Evolutionary conservation across 805 yeast species (phyloP).

Genomic region (Saturnispora quitensis): DNA sequence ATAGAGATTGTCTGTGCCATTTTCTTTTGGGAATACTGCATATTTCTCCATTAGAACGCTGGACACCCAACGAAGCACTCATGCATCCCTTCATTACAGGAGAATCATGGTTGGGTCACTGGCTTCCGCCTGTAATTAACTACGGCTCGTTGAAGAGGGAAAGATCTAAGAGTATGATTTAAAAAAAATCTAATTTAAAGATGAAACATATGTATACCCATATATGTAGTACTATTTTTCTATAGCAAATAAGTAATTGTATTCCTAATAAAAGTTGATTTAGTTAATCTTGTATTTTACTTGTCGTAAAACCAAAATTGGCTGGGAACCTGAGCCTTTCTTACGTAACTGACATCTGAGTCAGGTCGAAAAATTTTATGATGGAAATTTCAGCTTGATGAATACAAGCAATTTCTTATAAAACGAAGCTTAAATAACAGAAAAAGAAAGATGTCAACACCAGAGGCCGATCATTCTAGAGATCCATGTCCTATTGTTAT

Average conservation of each 20-base stretch:
- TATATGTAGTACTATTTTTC: not conserved
- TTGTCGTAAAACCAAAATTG: not conserved
- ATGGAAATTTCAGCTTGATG: not conserved
- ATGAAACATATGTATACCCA: not conserved
- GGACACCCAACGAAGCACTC: conserved; percentile 95
- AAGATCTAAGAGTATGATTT: conserved; percentile 16
- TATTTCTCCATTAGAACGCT: conserved; percentile 84
- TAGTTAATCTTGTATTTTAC: not conserved
- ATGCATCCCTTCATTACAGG: conserved; percentile 83
- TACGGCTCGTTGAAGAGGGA: conserved; percentile 12
- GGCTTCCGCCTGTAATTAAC: conserved; percentile 37
- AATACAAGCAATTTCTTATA: not conserved
- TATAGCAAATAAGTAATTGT: not conserved
- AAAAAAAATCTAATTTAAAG: not conserved
- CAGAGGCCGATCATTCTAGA: conserved; percentile 86
- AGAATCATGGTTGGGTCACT: conserved; percentile 41
- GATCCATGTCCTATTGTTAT: conserved; percentile 99
- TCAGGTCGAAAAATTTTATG: not conserved
- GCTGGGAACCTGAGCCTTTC: not conserved
- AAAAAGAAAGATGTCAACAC: conserved; percentile 42
- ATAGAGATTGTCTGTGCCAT: conserved; percentile 64
- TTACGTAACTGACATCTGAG: not conserved
- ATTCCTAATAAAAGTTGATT: not conserved
- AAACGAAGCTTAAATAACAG: not conserved
- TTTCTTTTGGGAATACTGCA: conserved; percentile 71